Percentiles rank a stretch among this genome's conserved stretches.
Evolutionary conservation across 116 monocot genomes (phyloP).

Genomic region (Zostera marina): DNA sequence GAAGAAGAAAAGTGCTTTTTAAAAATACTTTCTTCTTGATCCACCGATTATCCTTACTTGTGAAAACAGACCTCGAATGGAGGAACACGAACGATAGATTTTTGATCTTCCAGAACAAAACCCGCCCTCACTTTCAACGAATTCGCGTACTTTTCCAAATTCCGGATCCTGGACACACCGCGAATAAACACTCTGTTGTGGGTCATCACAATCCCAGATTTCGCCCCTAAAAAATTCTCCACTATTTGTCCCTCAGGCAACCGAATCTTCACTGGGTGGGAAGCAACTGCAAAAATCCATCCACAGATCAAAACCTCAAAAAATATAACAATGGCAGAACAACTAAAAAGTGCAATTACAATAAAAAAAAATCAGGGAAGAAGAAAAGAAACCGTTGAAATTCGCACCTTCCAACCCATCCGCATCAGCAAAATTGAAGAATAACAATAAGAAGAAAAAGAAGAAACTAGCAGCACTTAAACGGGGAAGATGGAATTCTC

Average conservation of each 20-base stretch:
- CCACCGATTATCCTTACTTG: conserved; percentile 25
- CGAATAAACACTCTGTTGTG: conserved; percentile 51
- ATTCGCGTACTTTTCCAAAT: conserved; percentile 38
- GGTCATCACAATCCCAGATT: conserved; percentile 23
- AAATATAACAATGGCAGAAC: too few species aligned
- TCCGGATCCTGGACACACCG: conserved; percentile 32
- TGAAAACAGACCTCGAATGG: conserved; percentile 73
- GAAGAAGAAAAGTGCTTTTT: too few species aligned
- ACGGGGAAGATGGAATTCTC: not conserved
- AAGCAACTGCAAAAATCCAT: conserved; percentile 13
- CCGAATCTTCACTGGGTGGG: conserved; percentile 21
- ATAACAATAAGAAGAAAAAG: not conserved
- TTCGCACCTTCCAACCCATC: not conserved
- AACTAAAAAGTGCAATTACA: not conserved
- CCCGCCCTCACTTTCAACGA: conserved; percentile 42
- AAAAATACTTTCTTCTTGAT: not conserved
- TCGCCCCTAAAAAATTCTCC: conserved; percentile 37
- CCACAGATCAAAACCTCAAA: not conserved
- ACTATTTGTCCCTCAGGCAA: conserved; percentile 30
- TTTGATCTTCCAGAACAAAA: conserved; percentile 21
- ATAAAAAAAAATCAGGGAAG: not conserved
- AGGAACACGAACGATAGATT: conserved; percentile 27
- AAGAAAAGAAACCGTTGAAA: not conserved
- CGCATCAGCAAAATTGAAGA: not conserved
- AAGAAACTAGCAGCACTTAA: not conserved